Evolutionary conservation across 257 asterid genomes (phyloP), one percentile per base, ranked within the genome.

Genomic region (Solanum paucissectum): DNA sequence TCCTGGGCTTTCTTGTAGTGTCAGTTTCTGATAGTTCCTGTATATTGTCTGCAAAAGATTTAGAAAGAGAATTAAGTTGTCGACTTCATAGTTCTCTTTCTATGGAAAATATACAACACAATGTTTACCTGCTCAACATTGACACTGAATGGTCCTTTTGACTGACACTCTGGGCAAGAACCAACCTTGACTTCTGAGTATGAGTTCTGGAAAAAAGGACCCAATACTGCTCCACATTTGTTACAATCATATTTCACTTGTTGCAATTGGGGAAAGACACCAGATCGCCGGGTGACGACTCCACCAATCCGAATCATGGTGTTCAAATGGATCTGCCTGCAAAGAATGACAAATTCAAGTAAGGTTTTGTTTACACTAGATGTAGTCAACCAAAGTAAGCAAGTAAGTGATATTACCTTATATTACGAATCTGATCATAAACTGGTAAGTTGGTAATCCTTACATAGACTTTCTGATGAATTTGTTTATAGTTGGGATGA

Each of bases 1-100:
- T 91, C 98, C 99, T 16, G 99, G 99, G 92, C 99, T 96, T 91
- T 97, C 99, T 91, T 97, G 99, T 85, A 97, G 98, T 62, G 98
- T 94, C 86, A 97, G 96, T 90, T 95, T 97, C 94, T 97, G 99
- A 91, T 95, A 97, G 91, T 97, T 97, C 90, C 99, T 95, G 89
- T 97, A 97, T 88, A 97, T 91, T 85, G 99, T 96, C 99, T 97
- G 91, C 88, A 90, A 86, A 77, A 88, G 64, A 77, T 68, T 38
- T 36, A 89, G 85, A 89, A 84, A n/a, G 49, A n/a, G 20, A 18
- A 49, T 82, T 2, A 82, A 66, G 18, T 49, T 32, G 21, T 55
- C 20, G 10, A 49, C 9, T 44, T 81, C 13, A n/a, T 32, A 49
- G 44, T 82, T 72, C 29, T 82, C 44, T 49, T 29, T 49, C 20